Evolutionary conservation across 2,329 filamentous ascomycete genomes (phyloP).

Genomic region (Scopulariopsis brevicaulis): DNA sequence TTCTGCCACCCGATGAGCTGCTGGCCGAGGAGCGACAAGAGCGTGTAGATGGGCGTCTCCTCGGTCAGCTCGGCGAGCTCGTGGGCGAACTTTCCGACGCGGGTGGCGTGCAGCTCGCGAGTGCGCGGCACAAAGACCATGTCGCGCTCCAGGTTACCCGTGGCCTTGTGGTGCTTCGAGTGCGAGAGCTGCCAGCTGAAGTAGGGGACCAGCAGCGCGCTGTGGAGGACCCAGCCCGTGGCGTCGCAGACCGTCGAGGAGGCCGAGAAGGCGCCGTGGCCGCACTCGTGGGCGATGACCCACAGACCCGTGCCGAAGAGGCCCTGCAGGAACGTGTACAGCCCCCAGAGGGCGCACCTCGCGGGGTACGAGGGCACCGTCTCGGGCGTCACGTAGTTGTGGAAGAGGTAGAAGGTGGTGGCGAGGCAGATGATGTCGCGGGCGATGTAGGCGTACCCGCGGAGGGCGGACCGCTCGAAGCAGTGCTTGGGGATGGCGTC

Average conservation of each 20-base stretch:
- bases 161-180: conserved; percentile 99
- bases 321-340: conserved; percentile 68
- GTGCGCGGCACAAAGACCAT: conserved; percentile 99
- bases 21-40: conserved; percentile 64
- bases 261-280: conserved; percentile 85
- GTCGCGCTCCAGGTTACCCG: conserved; percentile 91
- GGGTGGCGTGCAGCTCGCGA: conserved; percentile 66
- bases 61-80: conserved; percentile 84
- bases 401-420: conserved; percentile 73
- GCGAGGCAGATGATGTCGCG: conserved; percentile 66
- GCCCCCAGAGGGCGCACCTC: conserved; percentile 51
- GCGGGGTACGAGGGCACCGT: conserved; percentile 58
- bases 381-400: conserved; percentile 84
- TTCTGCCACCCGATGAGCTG: conserved; percentile 89
- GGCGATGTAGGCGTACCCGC: conserved; percentile 70
- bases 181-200: conserved; percentile 99
- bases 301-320: conserved; percentile 57
- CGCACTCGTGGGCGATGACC: conserved; percentile 62
- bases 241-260: conserved; percentile 85
- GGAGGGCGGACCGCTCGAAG: conserved; percentile 73
- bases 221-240: conserved; percentile 87
- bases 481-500: conserved; percentile 97
- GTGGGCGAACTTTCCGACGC: conserved; percentile 63
- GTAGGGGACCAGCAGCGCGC: conserved; percentile 81
- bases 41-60: conserved; percentile 82